Evolutionary conservation across 805 yeast species (phyloP), one percentile per base, ranked within the genome.

Genomic region (Suhomyces sp.): DNA sequence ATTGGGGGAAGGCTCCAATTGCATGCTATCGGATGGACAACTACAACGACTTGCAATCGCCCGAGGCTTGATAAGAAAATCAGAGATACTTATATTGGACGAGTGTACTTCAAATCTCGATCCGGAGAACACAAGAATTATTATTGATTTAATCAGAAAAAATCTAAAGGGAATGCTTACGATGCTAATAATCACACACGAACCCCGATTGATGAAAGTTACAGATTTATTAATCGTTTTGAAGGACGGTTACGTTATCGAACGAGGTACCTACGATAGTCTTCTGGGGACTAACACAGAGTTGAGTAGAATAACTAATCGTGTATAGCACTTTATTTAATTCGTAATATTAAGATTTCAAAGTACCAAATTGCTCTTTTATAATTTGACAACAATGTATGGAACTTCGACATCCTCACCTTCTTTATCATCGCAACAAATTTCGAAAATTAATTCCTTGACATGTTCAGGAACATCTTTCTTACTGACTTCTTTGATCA

Each of bases 341-440:
- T 37, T 41, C 7, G 19, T 25, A 41, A 19, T 27, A 27, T 25
- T 27, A n/a, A 27, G 31, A 27, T 27, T 25, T 27, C 31, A 12
- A 27, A 3, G 12, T 27, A 27, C 31, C 31, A 2, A 2, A 27
- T 27, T 27, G 31, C 31, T 27, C 25, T 52, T 43, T 54, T 60
- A 72, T 45, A 72, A 53, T 59, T 66, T 70, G 19, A 92, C 81
- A 51, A 88, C 83, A 55, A 92, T 81, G 66, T 83, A 91, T 29
- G 99, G 99, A 57, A 91, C 89, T 61, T 92, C 98, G 19, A 91
- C 97, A 67, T 94, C 99, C 66, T 94, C 98, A 33, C 93, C 99
- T 44, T 85, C 80, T 63, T 82, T 77, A 67, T 94, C 99, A 63
- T 94, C 98, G 55, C 93, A 88, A 67, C 97, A 90, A 44, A 94